Evolutionary conservation across 192 early-diverging fungal genomes (phyloP), one percentile per base, ranked within the genome.

Genomic region (Funneliformis geosporum): DNA sequence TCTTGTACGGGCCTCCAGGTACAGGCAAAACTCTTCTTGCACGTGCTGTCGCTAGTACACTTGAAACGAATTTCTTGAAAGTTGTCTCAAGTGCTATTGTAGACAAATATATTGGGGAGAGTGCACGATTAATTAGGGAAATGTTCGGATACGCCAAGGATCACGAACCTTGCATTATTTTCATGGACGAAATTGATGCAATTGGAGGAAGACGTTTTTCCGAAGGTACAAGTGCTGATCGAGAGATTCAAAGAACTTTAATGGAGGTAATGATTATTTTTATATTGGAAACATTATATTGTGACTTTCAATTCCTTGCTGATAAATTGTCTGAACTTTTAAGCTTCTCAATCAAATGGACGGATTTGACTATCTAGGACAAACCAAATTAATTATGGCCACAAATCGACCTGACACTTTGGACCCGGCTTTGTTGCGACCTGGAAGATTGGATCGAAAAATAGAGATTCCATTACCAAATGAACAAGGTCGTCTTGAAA

Each of bases 141-240:
- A 99, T 99, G 98, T 99, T 99, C 92, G 96, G 95, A 0, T 99
- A 99, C 86, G 98, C 98, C 46, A 95, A 93, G 78, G 97, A 98
- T 83, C 98, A 99, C 84, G 96, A 99, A 81, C 98, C 98, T 12
- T 99, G 98, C 87, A 98, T 99, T 78, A 99, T 99, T 55, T 99
- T 99, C 81, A 99, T 99, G 97, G 98, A 99, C 86, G 98, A 99
- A 83, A 98, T 99, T 83, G 98, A 99, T 88, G 97, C 98, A 40
- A 99, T 99, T 87, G 98, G 97, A 85, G 97, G 97, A 11, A 90
- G 97, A 60, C 92, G 98, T 68, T 99, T 99, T 87, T 97, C 95
- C 21, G 98, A 99, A 82, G 97, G 97, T 83, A 99, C 97, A 21
- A 97, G 95, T 73, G 96, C 97, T n/a, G 98, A 99, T 91, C 93